Evolutionary conservation across 768 basidiomycete genomes (phyloP), one percentile per base, ranked within the genome.

Genomic region (Lentinus tigrinus): DNA sequence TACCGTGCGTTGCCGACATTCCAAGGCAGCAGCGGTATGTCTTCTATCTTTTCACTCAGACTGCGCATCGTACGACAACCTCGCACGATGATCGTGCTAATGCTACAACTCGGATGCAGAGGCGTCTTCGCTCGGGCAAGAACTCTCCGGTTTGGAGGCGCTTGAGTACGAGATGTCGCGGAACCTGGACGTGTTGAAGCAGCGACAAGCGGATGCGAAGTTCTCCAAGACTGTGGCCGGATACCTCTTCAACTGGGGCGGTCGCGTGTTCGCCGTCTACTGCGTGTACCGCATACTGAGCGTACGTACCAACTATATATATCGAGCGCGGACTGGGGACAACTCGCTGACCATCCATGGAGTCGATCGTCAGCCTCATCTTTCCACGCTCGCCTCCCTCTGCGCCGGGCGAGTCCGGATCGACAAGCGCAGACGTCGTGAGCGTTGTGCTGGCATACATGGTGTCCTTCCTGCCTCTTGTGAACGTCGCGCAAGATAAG

Each of bases 101-200:
- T 50, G n/a, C n/a, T n/a, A n/a, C n/a, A n/a, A n/a, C n/a, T 53
- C 21, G 23, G 19, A 8, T 58, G 40, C 47, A 80, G 80, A 77
- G 47, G 65, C 72, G 13, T 71, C 63, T 21, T 68, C 73, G 1
- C 63, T 81, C 21, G 69, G 72, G 28, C 83, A 85, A 66, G 89
- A 91, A 67, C 65, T 88, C 9, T 73, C 75, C 34, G 89, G 89
- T 0, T 74, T 92, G 4, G 77, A 87, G 63, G 81, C 86, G 0
- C 76, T 92, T 1, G 85, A 89, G 65, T 78, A 82, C 43, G 81
- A 91, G 63, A 89, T 91, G 85, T 70, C 73, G 38, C 77, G 76
- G 26, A 85, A 83, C 58, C 62, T 89, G 3, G 78, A 81, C 37
- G 69, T 70, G 2, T 71, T 89, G 42, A 79, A 79, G 39, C 74